Base-by-base conservation (phyloP, 78 protist genomes). In the Dictyostelium intermedium region DNA sequence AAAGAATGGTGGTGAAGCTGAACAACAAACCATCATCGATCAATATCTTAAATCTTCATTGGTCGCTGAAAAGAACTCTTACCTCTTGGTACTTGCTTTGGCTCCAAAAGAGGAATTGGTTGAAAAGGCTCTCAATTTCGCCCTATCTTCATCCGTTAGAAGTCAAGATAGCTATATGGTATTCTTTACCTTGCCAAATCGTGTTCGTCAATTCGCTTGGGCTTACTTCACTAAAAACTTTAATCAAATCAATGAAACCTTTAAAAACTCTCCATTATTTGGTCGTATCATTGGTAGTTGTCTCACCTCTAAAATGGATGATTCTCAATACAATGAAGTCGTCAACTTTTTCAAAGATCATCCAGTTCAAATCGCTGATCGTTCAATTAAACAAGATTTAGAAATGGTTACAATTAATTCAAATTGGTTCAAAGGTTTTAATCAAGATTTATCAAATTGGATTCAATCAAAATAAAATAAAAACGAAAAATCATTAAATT, bases 111-210 rank as follows among this genome's bases (percentile, higher is more conserved):
- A n/a, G 13, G 50, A 50, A 27, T 60, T 80, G 63, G 85, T 91
- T 45, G 74, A 32, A n/a, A 91, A 91, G 60, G 84, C 83, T 1
- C 34, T 91, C 5, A 43, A 27, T 9, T 91, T 91, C 53, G 80
- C 95, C 4, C 5, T 91, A 5, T 39, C 61, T 25, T 0, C n/a
- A 16, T n/a, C 69, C n/a, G 95, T 91, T 11, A 37, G 83, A 25
- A 23, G 56, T 8, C 95, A 91, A 82, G 95, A 91, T 50, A 34
- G 81, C n/a, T 85, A 69, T 16, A 69, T 69, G 47, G 85, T 91
- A 5, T 91, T 84, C 87, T 70, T 70, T 32, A 10, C 34, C 34
- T 32, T 70, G 14, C 77, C 77, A 70, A 70, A 70, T 70, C 34
- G 37, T 27, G 2, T 32, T 0, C 77, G 77, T 70, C 23, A 16